phyloP scores from a whole-genome alignment of 163 green algal species.

The Chloromonas sp. region DNA sequence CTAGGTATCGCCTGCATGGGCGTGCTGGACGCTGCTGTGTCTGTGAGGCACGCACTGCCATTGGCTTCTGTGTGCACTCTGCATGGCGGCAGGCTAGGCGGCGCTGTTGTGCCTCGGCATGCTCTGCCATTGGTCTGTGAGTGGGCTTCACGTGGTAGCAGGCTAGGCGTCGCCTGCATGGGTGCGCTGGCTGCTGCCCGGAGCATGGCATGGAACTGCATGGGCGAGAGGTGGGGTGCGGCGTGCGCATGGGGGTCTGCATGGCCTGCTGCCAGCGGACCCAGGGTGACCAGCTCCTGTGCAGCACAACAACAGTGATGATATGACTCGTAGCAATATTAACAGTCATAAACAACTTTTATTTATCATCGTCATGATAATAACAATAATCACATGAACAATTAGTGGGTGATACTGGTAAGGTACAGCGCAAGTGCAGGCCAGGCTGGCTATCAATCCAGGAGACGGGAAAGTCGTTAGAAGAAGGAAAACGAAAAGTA shows the following conservation, averaged over 20 bases:
- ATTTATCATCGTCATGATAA: too few species aligned
- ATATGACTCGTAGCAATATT: neutral
- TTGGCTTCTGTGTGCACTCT: neutral
- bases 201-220: conserved; percentile 55
- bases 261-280: conserved; percentile 17
- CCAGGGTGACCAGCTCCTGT: conserved; percentile 61
- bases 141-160: too few species aligned
- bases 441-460: too few species aligned
- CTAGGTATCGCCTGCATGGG: neutral
- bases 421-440: too few species aligned
- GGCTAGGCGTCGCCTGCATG: neutral
- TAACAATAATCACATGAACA: neutral
- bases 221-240: conserved; percentile 13
- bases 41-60: neutral
- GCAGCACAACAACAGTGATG: neutral
- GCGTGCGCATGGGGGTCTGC: conserved; percentile 23
- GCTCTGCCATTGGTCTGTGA: neutral
- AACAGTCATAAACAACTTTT: too few species aligned
- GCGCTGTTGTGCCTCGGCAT: neutral
- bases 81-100: neutral
- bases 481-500: too few species aligned
- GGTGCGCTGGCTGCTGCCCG: neutral
- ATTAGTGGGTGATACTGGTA: neutral
- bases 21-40: neutral
- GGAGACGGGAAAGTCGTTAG: too few species aligned